Evolutionary conservation across 1,284 basidiomycete genomes (phyloP), one percentile per base, ranked within the genome.

Genomic region (Fomes fomentarius): DNA sequence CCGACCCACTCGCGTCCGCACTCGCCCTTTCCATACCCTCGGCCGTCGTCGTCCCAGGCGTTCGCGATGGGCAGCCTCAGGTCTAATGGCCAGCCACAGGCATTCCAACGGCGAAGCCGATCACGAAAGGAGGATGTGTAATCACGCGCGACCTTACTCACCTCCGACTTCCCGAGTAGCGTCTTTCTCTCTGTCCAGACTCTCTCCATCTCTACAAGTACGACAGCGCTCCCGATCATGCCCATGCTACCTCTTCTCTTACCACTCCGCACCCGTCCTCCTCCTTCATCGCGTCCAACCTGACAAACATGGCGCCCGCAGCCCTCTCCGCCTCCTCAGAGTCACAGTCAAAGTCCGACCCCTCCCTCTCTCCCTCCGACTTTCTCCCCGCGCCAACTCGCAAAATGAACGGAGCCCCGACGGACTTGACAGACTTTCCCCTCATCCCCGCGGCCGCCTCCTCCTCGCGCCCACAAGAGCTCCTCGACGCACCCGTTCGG

Each of bases 401-500:
- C 49, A 58, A 50, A 25, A 57, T 52, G 54, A 56, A 30, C 50
- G 46, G 17, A 54, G 22, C 41, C 28, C 56, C 50, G 39, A 51
- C 44, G 33, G 61, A 49, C 56, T 56, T 53, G 39, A 51, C 44
- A 37, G 61, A 49, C 56, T 56, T 53, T 39, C 61, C 49, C 19
- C 59, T 61, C 54, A 17, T 60, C 46, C 42, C 61, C 19, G 14
- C 63, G 34, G 41, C 57, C 9, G 63, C 67, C 7, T 54, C 56
- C 15, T 54, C 67, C 17, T 55, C 62, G 11, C 62, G 67, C 19
- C 71, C 71, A 26, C 58, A 60, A 34, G 63, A 66, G 49, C 65
- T 64, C 2, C 55, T 39, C 24, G 59, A 65, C 17, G 59, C 60
- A 0, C 65, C 67, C 1, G 35, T 54, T 11, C 66, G 71, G 19